Base-by-base conservation (phyloP, 1,284 basidiomycete species). In the Malassezia slooffiae region DNA sequence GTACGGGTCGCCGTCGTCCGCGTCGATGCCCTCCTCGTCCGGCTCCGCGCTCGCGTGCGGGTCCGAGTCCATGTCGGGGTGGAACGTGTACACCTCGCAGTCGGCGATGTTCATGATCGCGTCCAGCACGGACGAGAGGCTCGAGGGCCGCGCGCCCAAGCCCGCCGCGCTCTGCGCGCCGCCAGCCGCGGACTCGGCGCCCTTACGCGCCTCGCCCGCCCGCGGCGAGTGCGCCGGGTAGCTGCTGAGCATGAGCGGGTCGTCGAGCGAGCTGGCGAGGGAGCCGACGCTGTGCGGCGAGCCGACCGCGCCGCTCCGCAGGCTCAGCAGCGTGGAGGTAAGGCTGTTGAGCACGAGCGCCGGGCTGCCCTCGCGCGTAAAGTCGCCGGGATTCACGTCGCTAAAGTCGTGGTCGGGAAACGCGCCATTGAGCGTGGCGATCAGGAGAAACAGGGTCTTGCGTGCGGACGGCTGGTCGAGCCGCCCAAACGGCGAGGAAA, bases 371-470 rank as follows among this genome's bases (percentile, higher is more conserved):
- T 82, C 71, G 39, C 79, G 82, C 70, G 61, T 55, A 41, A 97
- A 97, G 60, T 93, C 85, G 23, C 82, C 82, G 0, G 89, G 85
- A 26, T 84, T 80, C 41, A 95, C 85, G 62, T 86, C 82, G 17
- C 85, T 86, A 73, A 97, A 97, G 68, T 96, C 90, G 72, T 96
- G 81, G 75, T 96, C 91, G 0, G 90, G 90, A 70, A 93, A 97
- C 3, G 91, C 90, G 59, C 87, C 80, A 73, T 97, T 97, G 62
- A 97, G 82, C 3, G 89, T 90, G 12, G 88, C 84, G 60, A 97
- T 95, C 66, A 97, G 82, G 41, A 93, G 79, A 74, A 85, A 89
- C 38, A 90, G 79, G 2, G 83, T 87, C 77, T 89, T 90, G 61
- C 87, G 76, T 26, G 83, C 81, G 27, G 68, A 63, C 1, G 70